phyloP scores from a whole-genome alignment of 305 asterid genomes.

The Fraxinus sp. region DNA sequence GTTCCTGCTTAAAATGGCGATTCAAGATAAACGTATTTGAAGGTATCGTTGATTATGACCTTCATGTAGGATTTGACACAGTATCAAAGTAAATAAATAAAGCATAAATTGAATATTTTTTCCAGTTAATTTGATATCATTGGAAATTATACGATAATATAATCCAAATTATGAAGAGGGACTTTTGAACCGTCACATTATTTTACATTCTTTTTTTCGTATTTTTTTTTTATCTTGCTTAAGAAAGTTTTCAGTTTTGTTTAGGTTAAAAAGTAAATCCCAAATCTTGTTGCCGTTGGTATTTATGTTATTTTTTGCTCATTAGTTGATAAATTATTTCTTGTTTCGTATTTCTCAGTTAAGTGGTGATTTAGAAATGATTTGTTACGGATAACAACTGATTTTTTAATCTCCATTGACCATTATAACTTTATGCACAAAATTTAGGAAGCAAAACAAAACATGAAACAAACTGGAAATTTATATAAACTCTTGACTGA shows the following conservation, averaged over 20 bases:
- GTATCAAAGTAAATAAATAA: background rate
- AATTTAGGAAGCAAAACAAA: background rate
- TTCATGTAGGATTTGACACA: background rate
- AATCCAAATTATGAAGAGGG: background rate
- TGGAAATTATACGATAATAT: conserved; percentile 4
- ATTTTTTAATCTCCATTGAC: background rate
- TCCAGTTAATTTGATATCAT: conserved; percentile 5
- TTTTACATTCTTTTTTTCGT: background rate
- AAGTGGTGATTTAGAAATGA: background rate
- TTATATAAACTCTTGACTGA: background rate
- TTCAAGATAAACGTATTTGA: conserved; percentile 8
- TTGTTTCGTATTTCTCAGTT: background rate
- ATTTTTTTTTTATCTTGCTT: background rate
- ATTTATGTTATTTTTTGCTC: background rate
- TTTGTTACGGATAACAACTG: conserved; percentile 6
- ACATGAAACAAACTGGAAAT: background rate
- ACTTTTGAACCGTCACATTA: background rate
- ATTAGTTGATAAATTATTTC: conserved; percentile 1
- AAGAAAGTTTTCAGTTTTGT: background rate
- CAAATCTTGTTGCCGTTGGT: background rate
- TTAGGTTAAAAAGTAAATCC: conserved; percentile 15
- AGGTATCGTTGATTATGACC: conserved; percentile 4
- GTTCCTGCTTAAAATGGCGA: conserved; percentile 8
- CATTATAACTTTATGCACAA: background rate
- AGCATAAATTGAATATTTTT: background rate